Percentiles rank a stretch among this genome's conserved stretches.
Conservation (phyloP, 2,329 filamentous ascomycete genomes). For the Fusarium camptoceras region DNA sequence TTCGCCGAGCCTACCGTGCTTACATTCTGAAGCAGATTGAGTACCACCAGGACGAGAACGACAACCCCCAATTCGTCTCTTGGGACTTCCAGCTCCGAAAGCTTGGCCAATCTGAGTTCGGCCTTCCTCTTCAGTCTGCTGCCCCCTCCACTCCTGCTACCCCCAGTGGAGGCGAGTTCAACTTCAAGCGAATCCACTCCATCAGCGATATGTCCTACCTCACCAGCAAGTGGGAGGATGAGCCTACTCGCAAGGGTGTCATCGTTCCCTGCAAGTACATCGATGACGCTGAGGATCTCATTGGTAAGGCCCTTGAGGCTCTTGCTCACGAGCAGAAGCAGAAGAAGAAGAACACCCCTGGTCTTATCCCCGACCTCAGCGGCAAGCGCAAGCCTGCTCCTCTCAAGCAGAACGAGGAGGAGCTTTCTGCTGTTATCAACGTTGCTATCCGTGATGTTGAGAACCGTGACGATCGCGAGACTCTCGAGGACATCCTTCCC, state of each 20-base stretch:
- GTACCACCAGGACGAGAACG: constrained; percentile 84
- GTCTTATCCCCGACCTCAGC: constrained; percentile 77
- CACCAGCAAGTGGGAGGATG: constrained; percentile 75
- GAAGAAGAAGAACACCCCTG: constrained; percentile 66
- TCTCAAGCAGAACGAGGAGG: constrained; percentile 61
- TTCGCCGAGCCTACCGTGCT: constrained; percentile 95
- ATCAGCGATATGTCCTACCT: constrained; percentile 98
- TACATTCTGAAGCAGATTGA: constrained; percentile 91
- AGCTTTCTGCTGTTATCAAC: constrained; percentile 92
- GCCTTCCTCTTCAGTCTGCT: constrained; percentile 80
- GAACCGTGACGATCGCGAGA: constrained; percentile 82
- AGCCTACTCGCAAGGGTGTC: constrained; percentile 90
- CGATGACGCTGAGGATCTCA: constrained; percentile 90
- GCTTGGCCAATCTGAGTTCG: constrained; percentile 91
- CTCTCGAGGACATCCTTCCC: constrained; percentile 77
- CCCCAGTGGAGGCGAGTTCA: constrained; percentile 68
- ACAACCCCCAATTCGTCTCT: constrained; percentile 78
- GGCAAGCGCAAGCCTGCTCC: constrained; percentile 73
- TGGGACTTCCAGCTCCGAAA: constrained; percentile 98
- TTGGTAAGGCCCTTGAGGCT: constrained; percentile 85
- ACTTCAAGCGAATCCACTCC: constrained; percentile 87
- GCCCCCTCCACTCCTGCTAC: constrained; percentile 88
- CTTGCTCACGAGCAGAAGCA: constrained; percentile 73
- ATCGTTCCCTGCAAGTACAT: constrained; percentile 94
- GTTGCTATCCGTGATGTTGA: constrained; percentile 92